A percentile compares a stretch with the other conserved stretches of the same genome.
These are phyloP conservation scores for Diutina pseudorugosa DNA, from an alignment of 1,139 yeast species.

Conservation along the genomic window DNA sequence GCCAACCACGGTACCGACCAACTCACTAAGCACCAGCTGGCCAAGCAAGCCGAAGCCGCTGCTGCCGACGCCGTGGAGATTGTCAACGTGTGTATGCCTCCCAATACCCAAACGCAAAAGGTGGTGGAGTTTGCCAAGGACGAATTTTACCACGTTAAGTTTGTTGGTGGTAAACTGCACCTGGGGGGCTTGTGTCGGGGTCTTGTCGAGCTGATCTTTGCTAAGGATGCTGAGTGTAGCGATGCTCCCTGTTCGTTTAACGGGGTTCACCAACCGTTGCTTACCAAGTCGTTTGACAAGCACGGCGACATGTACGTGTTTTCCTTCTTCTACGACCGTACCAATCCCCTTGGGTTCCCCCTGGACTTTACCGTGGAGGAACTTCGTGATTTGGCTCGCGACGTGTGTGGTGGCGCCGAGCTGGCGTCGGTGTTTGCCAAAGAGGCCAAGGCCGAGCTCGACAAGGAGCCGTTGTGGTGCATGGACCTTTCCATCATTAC, in stretches of 20 bases:
- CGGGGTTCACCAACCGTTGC: slow-evolving; percentile 93
- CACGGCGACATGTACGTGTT: slow-evolving; percentile 74
- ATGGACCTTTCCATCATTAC: slow-evolving; percentile 82
- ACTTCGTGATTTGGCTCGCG: slow-evolving; percentile 64
- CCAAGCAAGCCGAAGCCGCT: slow-evolving; percentile 26
- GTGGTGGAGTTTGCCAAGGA: slow-evolving; percentile 45
- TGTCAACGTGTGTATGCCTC: slow-evolving; percentile 80
- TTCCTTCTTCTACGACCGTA: slow-evolving; percentile 90
- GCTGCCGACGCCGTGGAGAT: slow-evolving; percentile 31
- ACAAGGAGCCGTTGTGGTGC: slow-evolving; percentile 87
- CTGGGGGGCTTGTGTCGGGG: slow-evolving; percentile 67
- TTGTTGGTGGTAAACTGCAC: slow-evolving; percentile 53
- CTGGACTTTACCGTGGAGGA: slow-evolving; percentile 76
- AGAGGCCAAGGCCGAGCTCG: slow-evolving; percentile 54
- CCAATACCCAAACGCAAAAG: slow-evolving; percentile 42
- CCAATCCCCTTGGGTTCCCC: slow-evolving; percentile 92
- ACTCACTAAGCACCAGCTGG: slow-evolving; percentile 16
- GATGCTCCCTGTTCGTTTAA: slow-evolving; percentile 85
- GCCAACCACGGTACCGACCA: slow-evolving; percentile 30
- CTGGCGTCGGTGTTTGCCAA: slow-evolving; percentile 43
- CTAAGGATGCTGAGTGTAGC: slow-evolving; percentile 69
- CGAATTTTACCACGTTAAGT: slow-evolving; percentile 47
- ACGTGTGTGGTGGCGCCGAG: slow-evolving; percentile 74
- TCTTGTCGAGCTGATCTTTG: slow-evolving; percentile 70
- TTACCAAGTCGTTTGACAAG: slow-evolving; percentile 59